These are phyloP conservation scores for Dactylella cylindrospora DNA, from an alignment of 2,329 filamentous ascomycete species.

Conservation along the genomic window DNA sequence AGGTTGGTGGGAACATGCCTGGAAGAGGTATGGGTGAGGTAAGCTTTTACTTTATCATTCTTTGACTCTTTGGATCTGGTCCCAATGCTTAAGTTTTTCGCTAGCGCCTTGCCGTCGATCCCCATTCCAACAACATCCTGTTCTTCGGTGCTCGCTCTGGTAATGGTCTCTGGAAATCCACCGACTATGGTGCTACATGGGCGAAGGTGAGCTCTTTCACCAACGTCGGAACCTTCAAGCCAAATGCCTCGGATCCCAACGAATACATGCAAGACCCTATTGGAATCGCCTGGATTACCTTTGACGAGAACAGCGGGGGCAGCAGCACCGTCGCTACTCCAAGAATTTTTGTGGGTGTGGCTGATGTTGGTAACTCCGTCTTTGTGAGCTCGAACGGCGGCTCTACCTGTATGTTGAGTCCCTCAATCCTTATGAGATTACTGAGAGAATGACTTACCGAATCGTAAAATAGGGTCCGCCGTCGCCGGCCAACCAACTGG, in stretches of 20 bases:
- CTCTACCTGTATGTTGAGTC: constrained; percentile 54
- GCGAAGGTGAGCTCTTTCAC: constrained; percentile 59
- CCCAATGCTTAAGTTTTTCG: neutral
- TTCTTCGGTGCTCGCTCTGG: constrained; percentile 63
- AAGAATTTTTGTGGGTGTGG: constrained; percentile 61
- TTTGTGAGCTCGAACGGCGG: constrained; percentile 61
- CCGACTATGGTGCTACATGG: constrained; percentile 60
- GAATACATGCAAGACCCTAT: constrained; percentile 57
- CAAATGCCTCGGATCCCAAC: constrained; percentile 55
- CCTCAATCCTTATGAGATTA: neutral
- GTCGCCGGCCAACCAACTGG: constrained; percentile 58
- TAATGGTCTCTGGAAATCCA: constrained; percentile 63
- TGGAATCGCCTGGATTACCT: constrained; percentile 60
- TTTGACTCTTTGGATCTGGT: neutral
- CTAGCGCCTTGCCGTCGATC: constrained; percentile 60
- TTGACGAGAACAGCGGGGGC: constrained; percentile 57
- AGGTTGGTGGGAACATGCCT: constrained; percentile 65
- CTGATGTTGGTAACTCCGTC: constrained; percentile 58
- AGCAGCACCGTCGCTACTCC: constrained; percentile 57
- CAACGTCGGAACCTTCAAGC: constrained; percentile 57
- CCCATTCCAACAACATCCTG: constrained; percentile 60
- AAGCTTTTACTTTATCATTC: constrained; percentile 6
- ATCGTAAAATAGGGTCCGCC: constrained; percentile 50
- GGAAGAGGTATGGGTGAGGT: constrained; percentile 62
- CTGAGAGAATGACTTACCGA: neutral